phyloP scores from a whole-genome alignment of 163 green algal genomes.

The Scenedesmus sp. region DNA sequence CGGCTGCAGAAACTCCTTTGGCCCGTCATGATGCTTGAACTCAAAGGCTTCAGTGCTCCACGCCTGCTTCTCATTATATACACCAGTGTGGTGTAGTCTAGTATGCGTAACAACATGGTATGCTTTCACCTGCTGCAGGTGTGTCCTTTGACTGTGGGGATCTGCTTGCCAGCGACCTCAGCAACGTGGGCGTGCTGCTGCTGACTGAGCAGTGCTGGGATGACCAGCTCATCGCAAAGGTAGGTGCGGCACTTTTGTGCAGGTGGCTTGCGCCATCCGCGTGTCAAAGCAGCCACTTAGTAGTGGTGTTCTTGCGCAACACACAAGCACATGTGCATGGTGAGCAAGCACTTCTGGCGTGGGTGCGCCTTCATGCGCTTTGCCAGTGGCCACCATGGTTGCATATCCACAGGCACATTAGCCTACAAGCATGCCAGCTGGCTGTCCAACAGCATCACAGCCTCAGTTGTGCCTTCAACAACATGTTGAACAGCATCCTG shows the following conservation, averaged over 20 bases:
- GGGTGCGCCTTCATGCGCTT: no score
- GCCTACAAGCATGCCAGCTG: no score
- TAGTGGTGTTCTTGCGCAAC: neutral
- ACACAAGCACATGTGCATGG: no score
- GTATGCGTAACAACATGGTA: neutral
- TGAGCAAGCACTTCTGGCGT: no score
- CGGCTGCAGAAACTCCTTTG: no score
- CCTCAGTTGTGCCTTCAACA: no score
- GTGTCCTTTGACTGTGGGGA: slow-evolving; percentile 24
- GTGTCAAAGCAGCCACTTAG: neutral
- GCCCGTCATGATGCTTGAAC: neutral
- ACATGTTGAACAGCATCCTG: neutral
- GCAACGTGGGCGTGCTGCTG: slow-evolving; percentile 17
- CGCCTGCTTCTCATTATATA: neutral
- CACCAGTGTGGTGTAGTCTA: neutral
- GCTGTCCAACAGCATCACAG: no score
- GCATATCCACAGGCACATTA: no score
- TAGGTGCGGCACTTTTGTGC: neutral
- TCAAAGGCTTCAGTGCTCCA: neutral
- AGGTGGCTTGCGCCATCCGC: neutral
- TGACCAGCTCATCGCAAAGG: slow-evolving; percentile 10
- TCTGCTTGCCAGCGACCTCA: slow-evolving; percentile 15
- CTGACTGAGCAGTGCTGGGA: slow-evolving; percentile 36
- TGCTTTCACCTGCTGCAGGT: slow-evolving; percentile 5
- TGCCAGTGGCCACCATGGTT: no score